Percentiles rank a stretch among this genome's conserved stretches.
Conservation (phyloP, 202 grass and related monocot genomes). For the Setaria italica region DNA sequence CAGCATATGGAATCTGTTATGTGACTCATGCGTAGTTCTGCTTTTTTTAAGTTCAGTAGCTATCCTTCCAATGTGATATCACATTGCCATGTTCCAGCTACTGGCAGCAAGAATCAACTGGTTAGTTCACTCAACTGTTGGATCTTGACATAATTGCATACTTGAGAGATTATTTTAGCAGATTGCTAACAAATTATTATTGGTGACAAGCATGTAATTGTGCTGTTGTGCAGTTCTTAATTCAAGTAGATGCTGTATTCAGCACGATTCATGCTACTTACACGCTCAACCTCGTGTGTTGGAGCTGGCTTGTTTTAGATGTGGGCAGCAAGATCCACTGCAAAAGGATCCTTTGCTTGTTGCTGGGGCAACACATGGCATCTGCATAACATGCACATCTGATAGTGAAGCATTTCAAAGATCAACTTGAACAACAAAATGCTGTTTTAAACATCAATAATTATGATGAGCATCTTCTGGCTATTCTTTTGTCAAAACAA, state of each 20-base stretch:
- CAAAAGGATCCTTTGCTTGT: slow-evolving; percentile 40
- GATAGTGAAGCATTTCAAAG: slow-evolving; percentile 1
- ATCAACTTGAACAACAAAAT: slow-evolving; percentile 8
- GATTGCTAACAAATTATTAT: slow-evolving; percentile 1
- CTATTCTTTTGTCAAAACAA: slow-evolving; percentile 3
- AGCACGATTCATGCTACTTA: background rate
- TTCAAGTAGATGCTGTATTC: slow-evolving; percentile 3
- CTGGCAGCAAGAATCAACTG: slow-evolving; percentile 40
- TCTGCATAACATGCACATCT: slow-evolving; percentile 42
- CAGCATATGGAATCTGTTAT: slow-evolving; percentile 30
- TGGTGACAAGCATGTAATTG: background rate
- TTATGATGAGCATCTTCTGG: slow-evolving; percentile 5
- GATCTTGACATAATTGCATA: slow-evolving; percentile 28
- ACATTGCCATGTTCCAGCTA: slow-evolving; percentile 34
- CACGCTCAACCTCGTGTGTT: slow-evolving; percentile 36
- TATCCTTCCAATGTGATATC: slow-evolving; percentile 35
- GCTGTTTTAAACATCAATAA: slow-evolving; percentile 15
- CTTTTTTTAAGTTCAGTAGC: slow-evolving; percentile 16
- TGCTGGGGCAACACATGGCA: slow-evolving; percentile 33
- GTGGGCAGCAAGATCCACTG: slow-evolving; percentile 29
- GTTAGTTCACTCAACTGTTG: slow-evolving; percentile 6
- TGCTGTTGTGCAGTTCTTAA: background rate
- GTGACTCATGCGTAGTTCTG: background rate
- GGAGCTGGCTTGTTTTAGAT: slow-evolving; percentile 43
- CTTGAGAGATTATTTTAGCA: background rate